These are phyloP conservation scores for Turritis glabra DNA, from an alignment of 345 rosid genomes.

Conservation along the genomic window DNA sequence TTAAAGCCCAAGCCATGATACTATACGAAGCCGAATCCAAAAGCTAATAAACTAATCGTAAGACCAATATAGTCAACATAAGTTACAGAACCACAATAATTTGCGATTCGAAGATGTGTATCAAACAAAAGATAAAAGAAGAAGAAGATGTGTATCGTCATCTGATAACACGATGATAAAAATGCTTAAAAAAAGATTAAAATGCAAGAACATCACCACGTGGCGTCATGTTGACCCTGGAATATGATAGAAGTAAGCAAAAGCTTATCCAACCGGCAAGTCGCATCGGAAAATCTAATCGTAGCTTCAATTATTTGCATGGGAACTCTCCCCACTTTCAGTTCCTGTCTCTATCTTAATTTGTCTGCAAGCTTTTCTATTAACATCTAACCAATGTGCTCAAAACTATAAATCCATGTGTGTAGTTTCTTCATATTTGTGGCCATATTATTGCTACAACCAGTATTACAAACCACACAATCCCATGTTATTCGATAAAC, in stretches of 20 bases:
- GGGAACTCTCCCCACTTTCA: slow-evolving; percentile 39
- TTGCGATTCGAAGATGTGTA: slow-evolving; percentile 10
- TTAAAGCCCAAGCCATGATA: neutral
- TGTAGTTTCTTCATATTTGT: slow-evolving; percentile 28
- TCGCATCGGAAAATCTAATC: slow-evolving; percentile 39
- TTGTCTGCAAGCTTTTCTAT: slow-evolving; percentile 26
- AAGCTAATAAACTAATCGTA: neutral
- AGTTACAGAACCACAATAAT: slow-evolving; percentile 10
- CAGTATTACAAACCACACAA: neutral
- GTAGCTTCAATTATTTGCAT: slow-evolving; percentile 40
- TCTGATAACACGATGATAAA: neutral
- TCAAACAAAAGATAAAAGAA: no score
- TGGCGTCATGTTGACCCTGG: slow-evolving; percentile 24
- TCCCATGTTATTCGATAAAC: slow-evolving; percentile 33
- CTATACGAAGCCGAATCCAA: neutral
- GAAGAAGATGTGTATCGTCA: slow-evolving; percentile 4
- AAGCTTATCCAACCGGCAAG: slow-evolving; percentile 43
- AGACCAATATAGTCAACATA: slow-evolving; percentile 9
- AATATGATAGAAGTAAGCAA: neutral
- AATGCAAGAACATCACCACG: slow-evolving; percentile 24
- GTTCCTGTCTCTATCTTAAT: slow-evolving; percentile 34
- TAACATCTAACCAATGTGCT: slow-evolving; percentile 28
- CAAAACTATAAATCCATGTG: slow-evolving; percentile 8
- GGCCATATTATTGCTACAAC: slow-evolving; percentile 13
- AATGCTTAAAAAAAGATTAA: neutral